Evolutionary conservation across 2,329 filamentous ascomycete genomes (phyloP).

Genomic region (Aspergillus persii): DNA sequence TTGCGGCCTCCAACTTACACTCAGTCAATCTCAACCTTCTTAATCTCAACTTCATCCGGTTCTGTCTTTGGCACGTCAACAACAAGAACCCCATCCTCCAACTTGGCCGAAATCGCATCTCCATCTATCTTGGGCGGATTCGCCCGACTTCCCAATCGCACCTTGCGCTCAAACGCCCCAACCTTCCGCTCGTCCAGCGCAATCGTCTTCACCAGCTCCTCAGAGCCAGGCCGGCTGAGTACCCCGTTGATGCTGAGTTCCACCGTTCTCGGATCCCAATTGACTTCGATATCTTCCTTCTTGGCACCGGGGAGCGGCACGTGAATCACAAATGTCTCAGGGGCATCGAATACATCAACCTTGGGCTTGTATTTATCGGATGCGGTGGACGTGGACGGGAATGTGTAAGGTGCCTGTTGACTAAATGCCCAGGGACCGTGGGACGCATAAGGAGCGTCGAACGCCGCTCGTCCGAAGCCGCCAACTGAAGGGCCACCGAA

Average conservation of each 20-base stretch:
- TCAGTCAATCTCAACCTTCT: neutral
- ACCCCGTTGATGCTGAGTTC: slow-evolving; percentile 1
- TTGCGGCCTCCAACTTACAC: too few relatives aligned
- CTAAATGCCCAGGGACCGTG: neutral
- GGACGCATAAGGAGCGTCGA: neutral
- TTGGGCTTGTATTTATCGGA: slow-evolving; percentile 1
- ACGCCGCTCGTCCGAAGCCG: too few relatives aligned
- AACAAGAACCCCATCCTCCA: slow-evolving; percentile 3
- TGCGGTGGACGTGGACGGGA: too few relatives aligned
- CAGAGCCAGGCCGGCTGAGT: neutral
- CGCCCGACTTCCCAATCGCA: neutral
- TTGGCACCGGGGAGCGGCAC: slow-evolving; percentile 3
- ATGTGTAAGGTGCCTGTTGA: neutral
- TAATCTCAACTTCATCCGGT: slow-evolving; percentile 1
- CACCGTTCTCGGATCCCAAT: slow-evolving; percentile 5
- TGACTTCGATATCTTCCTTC: slow-evolving; percentile 6
- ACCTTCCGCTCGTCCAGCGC: slow-evolving; percentile 4
- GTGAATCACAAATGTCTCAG: slow-evolving; percentile 1
- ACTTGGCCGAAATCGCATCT: neutral
- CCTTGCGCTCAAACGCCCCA: slow-evolving; percentile 2
- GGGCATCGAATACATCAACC: slow-evolving; percentile 3
- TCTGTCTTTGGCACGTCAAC: slow-evolving; percentile 5
- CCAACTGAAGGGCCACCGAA: too few relatives aligned
- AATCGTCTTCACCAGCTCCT: slow-evolving; percentile 2
- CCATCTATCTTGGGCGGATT: slow-evolving; percentile 2